Evolutionary conservation across 495 filamentous ascomycete species (phyloP).

Genomic region (Aspergillus incahuasiensis): DNA sequence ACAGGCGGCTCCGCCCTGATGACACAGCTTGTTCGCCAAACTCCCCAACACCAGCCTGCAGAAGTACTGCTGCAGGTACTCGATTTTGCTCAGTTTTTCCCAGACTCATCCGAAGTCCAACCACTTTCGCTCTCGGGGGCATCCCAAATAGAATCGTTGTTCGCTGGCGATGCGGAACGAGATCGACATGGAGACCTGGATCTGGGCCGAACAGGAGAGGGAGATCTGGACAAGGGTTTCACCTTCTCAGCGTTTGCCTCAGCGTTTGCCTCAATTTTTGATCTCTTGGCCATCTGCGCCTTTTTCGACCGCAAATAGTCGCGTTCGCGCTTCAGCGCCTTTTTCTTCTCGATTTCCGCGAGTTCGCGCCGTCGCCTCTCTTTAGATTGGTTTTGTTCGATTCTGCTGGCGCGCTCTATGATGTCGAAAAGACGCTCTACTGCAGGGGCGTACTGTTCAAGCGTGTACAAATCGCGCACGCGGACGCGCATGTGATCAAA

Average conservation of each 20-base stretch:
- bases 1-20: not conserved
- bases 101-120: constrained; percentile 29
- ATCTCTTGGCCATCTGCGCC: constrained; percentile 20
- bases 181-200: not conserved
- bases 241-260: not conserved
- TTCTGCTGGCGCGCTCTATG: constrained; percentile 26
- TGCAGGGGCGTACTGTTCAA: constrained; percentile 70
- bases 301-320: not conserved
- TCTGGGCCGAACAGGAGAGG: too few species aligned
- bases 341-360: not conserved
- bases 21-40: not conserved
- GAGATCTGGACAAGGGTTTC: not conserved
- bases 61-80: not conserved
- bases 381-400: constrained; percentile 14
- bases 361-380: not conserved
- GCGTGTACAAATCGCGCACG: constrained; percentile 71
- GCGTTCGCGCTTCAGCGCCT: constrained; percentile 4
- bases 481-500: constrained; percentile 88
- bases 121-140: constrained; percentile 43
- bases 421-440: constrained; percentile 61
- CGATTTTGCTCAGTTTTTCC: not conserved
- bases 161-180: constrained; percentile 2
- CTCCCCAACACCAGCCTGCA: not conserved
- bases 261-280: constrained; percentile 18
- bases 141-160: constrained; percentile 28